Evolutionary conservation across 2,329 filamentous ascomycete genomes (phyloP).

Genomic region (Aspergillus oerlinghausenensis): DNA sequence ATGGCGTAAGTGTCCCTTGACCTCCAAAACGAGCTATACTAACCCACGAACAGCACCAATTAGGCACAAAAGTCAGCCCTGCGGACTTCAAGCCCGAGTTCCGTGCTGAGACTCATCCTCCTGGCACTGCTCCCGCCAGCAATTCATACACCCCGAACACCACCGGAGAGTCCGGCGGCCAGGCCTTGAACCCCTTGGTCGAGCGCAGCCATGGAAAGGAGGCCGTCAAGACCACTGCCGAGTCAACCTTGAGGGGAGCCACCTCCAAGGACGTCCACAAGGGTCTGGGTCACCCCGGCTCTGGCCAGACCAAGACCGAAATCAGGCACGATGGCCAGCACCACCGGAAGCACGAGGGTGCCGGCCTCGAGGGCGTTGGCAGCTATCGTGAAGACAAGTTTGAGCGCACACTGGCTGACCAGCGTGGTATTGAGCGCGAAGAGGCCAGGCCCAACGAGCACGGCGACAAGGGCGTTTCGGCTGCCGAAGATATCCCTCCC

Average conservation of each 20-base stretch:
- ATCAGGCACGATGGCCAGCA: constrained; percentile 43
- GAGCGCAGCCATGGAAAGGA: constrained; percentile 40
- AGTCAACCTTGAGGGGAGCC: constrained; percentile 47
- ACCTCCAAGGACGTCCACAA: constrained; percentile 52
- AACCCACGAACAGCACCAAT: constrained; percentile 52
- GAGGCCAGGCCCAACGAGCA: constrained; percentile 16
- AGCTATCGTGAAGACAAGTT: constrained; percentile 19
- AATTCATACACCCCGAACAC: constrained; percentile 47
- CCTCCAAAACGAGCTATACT: background rate
- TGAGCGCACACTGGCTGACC: constrained; percentile 21
- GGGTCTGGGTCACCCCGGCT: constrained; percentile 49
- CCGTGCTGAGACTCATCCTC: constrained; percentile 54
- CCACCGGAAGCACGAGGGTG: constrained; percentile 37
- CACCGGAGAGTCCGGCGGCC: constrained; percentile 30
- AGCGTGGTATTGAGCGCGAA: constrained; percentile 28
- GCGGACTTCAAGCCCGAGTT: constrained; percentile 59
- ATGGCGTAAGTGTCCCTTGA: constrained; percentile 46
- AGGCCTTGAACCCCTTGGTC: constrained; percentile 38
- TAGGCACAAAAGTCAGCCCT: constrained; percentile 55
- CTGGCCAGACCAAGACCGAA: constrained; percentile 48
- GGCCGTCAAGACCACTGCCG: constrained; percentile 39
- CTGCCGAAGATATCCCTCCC: constrained; percentile 26
- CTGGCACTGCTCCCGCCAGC: constrained; percentile 58
- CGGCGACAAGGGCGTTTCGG: constrained; percentile 26
- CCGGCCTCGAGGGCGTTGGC: constrained; percentile 44